A percentile compares a stretch with the other conserved stretches of the same genome.
phyloP scores from a whole-genome alignment of 257 asterid species.

The Solanum chmielewskii region DNA sequence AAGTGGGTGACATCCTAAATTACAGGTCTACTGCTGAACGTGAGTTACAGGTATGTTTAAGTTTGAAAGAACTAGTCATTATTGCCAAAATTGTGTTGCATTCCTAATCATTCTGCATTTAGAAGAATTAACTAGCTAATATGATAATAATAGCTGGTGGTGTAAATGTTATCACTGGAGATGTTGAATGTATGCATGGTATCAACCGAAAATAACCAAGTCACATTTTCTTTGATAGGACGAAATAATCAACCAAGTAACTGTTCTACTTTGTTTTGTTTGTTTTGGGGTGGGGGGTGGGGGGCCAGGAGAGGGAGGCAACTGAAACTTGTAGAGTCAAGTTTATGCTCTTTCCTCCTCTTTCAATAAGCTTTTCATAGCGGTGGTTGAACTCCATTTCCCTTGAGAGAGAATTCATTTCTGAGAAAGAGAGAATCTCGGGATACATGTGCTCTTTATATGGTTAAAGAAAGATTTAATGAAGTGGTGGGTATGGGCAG shows the following conservation, averaged over 20 bases:
- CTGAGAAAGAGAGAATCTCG: neutral
- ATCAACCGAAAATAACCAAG: neutral
- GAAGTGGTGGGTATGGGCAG: neutral
- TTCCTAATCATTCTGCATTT: neutral
- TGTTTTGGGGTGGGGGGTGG: neutral
- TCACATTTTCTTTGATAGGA: neutral
- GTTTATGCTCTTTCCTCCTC: neutral
- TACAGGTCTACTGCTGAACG: slow-evolving; percentile 83
- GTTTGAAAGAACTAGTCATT: neutral
- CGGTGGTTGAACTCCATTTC: neutral
- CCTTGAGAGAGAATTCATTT: neutral
- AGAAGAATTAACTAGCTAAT: neutral
- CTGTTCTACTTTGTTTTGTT: neutral
- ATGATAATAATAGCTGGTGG: neutral
- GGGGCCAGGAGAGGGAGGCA: neutral
- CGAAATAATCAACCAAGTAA: neutral
- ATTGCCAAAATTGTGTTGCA: neutral
- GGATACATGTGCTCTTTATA: neutral
- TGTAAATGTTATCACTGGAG: neutral
- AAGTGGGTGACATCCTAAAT: slow-evolving; percentile 70
- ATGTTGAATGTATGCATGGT: neutral
- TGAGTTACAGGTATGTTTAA: slow-evolving; percentile 52
- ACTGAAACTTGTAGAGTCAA: neutral
- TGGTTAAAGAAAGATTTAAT: neutral
- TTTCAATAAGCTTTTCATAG: neutral